These are phyloP conservation scores for Ogataea methanolica DNA, from an alignment of 805 yeast species.

Conservation along the genomic window DNA sequence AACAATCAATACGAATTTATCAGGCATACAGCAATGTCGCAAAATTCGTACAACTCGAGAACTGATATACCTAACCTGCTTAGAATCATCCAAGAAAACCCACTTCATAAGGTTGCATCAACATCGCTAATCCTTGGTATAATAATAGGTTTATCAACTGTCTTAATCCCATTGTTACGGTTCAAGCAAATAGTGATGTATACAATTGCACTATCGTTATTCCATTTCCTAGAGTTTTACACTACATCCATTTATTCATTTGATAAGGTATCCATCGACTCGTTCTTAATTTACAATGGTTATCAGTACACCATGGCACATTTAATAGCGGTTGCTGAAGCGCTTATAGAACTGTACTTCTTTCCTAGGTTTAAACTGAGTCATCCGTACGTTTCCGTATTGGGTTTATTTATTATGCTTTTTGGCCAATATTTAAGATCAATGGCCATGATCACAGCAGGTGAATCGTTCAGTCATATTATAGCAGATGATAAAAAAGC, in stretches of 20 bases:
- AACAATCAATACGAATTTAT: too few species aligned
- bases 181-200: slow-evolving; percentile 39
- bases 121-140: slow-evolving; percentile 44
- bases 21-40: too few species aligned
- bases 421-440: slow-evolving; percentile 69
- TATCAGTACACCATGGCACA: slow-evolving; percentile 55
- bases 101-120: slow-evolving; percentile 37
- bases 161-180: slow-evolving; percentile 22
- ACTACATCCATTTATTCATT: slow-evolving; percentile 75
- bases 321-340: slow-evolving; percentile 46
- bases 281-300: slow-evolving; percentile 66
- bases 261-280: slow-evolving; percentile 60
- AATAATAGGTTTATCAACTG: slow-evolving; percentile 35
- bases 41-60: slow-evolving; percentile 1
- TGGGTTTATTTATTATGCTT: slow-evolving; percentile 47
- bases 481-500: slow-evolving; percentile 49
- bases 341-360: slow-evolving; percentile 35
- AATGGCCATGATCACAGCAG: slow-evolving; percentile 83
- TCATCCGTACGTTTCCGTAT: slow-evolving; percentile 8
- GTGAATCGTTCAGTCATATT: slow-evolving; percentile 78
- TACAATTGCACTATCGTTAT: slow-evolving; percentile 46
- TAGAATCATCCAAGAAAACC: slow-evolving; percentile 30
- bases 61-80: slow-evolving; percentile 3
- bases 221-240: slow-evolving; percentile 80
- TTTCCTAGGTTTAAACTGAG: slow-evolving; percentile 34